A percentile compares a stretch with the other conserved stretches of the same genome.
Conservation (phyloP, 352 stramenopile genomes). For the Globisporangium cylindrosporum region DNA sequence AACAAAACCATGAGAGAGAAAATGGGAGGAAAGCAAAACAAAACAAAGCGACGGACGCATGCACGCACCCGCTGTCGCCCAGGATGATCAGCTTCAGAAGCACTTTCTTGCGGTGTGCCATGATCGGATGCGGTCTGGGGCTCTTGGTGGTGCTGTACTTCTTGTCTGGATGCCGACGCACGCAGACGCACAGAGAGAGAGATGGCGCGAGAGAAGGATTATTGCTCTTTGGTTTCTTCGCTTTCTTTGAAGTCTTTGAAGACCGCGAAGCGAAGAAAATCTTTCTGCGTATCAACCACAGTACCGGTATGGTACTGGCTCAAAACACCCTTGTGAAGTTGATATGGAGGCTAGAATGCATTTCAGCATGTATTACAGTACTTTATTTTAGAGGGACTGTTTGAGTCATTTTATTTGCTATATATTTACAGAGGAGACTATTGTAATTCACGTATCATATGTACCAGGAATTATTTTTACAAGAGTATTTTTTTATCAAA, state of each 20-base stretch:
- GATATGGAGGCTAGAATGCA: too few relatives aligned
- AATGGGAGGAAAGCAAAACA: not conserved
- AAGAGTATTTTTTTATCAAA: too few relatives aligned
- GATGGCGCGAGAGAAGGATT: not conserved
- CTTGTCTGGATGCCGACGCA: not conserved
- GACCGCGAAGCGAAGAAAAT: not conserved
- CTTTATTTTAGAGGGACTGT: too few relatives aligned
- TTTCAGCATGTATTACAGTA: too few relatives aligned
- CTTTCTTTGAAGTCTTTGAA: not conserved
- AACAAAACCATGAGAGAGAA: not conserved
- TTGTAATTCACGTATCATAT: too few relatives aligned
- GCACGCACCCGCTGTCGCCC: constrained; percentile 92
- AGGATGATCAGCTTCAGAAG: constrained; percentile 98
- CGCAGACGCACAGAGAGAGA: not conserved
- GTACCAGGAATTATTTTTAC: too few relatives aligned
- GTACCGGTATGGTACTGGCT: not conserved
- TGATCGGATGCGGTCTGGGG: too few relatives aligned
- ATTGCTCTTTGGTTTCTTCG: not conserved
- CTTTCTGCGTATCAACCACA: not conserved
- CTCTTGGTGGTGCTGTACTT: not conserved
- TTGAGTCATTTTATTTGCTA: too few relatives aligned
- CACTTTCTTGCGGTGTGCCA: constrained; percentile 93
- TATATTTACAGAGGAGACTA: too few relatives aligned
- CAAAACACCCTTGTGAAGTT: too few relatives aligned
- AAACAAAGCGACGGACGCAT: constrained; percentile 18